Evolutionary conservation across 2,329 filamentous ascomycete genomes (phyloP).

Genomic region (Herpomyces periplanetae): DNA sequence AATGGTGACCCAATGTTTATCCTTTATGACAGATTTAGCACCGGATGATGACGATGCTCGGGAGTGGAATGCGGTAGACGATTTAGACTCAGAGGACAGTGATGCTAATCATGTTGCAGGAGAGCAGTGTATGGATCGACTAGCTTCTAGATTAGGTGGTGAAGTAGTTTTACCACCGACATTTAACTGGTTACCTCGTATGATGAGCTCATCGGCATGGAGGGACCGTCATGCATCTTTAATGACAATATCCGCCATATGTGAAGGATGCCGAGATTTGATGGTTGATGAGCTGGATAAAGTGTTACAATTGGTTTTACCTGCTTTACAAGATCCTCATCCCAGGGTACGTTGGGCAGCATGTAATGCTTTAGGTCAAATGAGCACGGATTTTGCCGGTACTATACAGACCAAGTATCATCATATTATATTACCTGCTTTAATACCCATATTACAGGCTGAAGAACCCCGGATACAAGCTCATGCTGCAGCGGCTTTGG

Average conservation of each 20-base stretch:
- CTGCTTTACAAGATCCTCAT: conserved; percentile 54
- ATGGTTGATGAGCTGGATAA: conserved; percentile 86
- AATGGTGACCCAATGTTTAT: conserved; percentile 94
- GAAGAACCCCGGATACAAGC: conserved; percentile 77
- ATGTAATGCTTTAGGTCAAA: conserved; percentile 92
- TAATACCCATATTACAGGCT: conserved; percentile 65
- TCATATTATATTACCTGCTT: conserved; percentile 43
- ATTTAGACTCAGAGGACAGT: conserved; percentile 77
- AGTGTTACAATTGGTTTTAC: conserved; percentile 72
- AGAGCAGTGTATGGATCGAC: conserved; percentile 87
- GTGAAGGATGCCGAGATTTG: conserved; percentile 70
- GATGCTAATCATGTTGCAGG: conserved; percentile 90
- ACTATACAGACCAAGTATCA: conserved; percentile 95
- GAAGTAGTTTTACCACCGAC: conserved; percentile 62
- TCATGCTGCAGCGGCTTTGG: conserved; percentile 77
- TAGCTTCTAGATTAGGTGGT: conserved; percentile 91
- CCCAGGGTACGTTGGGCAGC: conserved; percentile 85
- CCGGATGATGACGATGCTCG: conserved; percentile 70
- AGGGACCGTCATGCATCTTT: conserved; percentile 76
- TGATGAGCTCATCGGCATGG: conserved; percentile 89
- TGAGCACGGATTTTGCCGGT: conserved; percentile 95
- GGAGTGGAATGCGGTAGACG: conserved; percentile 73
- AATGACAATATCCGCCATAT: conserved; percentile 96
- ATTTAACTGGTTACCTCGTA: conserved; percentile 80
- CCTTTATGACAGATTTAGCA: conserved; percentile 86